phyloP scores from a whole-genome alignment of 148 eudicot genomes.

The Heliamphora exappendiculata region DNA sequence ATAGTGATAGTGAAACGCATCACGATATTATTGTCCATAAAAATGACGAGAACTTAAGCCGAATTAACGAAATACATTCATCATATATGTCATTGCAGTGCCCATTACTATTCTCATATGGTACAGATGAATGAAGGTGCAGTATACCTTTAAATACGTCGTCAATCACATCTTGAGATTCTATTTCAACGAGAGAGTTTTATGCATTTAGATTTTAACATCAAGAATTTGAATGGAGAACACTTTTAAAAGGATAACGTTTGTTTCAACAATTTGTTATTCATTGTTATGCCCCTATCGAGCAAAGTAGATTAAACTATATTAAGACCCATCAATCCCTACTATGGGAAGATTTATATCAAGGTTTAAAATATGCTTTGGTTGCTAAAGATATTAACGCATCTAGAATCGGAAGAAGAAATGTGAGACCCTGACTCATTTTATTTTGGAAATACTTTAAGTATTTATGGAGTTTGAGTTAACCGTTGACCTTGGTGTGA shows the following conservation, averaged over 20 bases:
- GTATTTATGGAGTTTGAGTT: too few species aligned
- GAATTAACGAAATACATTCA: neutral
- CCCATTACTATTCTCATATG: neutral
- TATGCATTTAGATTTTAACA: neutral
- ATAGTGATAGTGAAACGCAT: neutral
- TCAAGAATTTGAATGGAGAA: neutral
- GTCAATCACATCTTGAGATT: too few species aligned
- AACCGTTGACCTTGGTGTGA: too few species aligned
- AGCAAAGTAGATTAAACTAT: neutral
- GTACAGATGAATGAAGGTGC: neutral
- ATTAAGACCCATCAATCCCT: neutral
- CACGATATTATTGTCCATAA: neutral
- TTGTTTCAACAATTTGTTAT: conserved; percentile 1
- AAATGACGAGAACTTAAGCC: neutral
- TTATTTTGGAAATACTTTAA: too few species aligned
- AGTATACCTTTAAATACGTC: neutral
- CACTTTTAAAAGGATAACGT: neutral
- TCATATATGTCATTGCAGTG: neutral
- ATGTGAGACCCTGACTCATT: too few species aligned
- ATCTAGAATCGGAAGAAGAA: too few species aligned
- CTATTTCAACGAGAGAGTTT: neutral
- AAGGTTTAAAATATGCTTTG: neutral
- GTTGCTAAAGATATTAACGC: too few species aligned
- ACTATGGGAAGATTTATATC: neutral
- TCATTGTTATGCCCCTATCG: conserved; percentile 1